Conservation (phyloP, 768 basidiomycete species). For the Lactifluus volemus region DNA sequence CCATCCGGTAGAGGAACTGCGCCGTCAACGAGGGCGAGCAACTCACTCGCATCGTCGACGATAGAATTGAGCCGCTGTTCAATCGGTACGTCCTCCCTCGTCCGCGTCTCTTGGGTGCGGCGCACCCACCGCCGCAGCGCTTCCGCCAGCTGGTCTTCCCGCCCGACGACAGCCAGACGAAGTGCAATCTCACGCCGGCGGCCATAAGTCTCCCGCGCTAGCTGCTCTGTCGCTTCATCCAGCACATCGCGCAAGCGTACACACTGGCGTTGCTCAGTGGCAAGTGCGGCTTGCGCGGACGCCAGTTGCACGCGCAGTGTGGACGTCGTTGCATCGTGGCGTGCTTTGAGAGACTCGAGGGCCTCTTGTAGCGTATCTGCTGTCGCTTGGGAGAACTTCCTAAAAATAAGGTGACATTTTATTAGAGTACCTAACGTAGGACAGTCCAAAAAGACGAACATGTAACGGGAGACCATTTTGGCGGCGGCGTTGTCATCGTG, state of each 20-base stretch:
- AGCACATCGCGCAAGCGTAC: constrained; percentile 49
- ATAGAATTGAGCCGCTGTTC: constrained; percentile 6
- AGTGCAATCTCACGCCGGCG: constrained; percentile 62
- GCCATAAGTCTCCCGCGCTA: constrained; percentile 63
- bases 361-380: constrained; percentile 57
- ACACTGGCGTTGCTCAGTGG: constrained; percentile 34
- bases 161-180: constrained; percentile 48
- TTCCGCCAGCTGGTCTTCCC: constrained; percentile 57
- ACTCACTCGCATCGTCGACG: constrained; percentile 14
- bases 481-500: constrained; percentile 69
- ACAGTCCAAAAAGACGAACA: constrained; percentile 38
- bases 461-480: constrained; percentile 79
- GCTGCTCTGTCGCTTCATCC: constrained; percentile 62
- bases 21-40: constrained; percentile 26
- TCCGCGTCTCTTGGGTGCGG: constrained; percentile 37
- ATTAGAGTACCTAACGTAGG: background rate
- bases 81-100: constrained; percentile 11
- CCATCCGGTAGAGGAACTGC: constrained; percentile 21
- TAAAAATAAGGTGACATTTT: constrained; percentile 21
- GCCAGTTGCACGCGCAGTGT: constrained; percentile 48
- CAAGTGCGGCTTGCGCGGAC: constrained; percentile 35
- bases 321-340: constrained; percentile 52
- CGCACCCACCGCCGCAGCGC: constrained; percentile 49
- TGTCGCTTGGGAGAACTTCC: constrained; percentile 78
- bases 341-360: constrained; percentile 45